Base-by-base conservation (phyloP, 176 grass and related monocot genomes). In the Saccharum officinarum region DNA sequence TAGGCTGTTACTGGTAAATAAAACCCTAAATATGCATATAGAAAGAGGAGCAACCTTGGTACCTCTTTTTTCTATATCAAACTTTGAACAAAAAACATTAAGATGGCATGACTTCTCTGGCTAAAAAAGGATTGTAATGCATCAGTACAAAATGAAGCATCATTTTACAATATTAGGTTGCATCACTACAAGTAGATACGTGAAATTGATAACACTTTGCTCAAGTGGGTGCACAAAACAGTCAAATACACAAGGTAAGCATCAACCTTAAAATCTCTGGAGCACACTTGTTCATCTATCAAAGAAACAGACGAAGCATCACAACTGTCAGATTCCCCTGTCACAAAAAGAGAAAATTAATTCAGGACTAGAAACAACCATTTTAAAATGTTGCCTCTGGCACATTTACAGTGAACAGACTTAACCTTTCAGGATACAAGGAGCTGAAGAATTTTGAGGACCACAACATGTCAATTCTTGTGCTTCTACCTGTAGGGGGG, bases 241-340 rank as follows among this genome's bases (percentile, higher is more conserved):
- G 18, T 55, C 52, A 22, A 55, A 22, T 55, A 13, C 0, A 68
- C 18, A 85, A 50, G 38, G 80, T 62, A 81, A 37, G 37, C 3
- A 88, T 72, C 66, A 78, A 85, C 88, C 88, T 81, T 71, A 38
- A 23, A 38, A 82, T 42, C 54, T 63, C n/a, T 34, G 6, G 64
- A 89, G 64, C 65, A 82, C 50, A 41, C 83, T 71, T 86, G 78
- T 82, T 77, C 71, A 9, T 23, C 71, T 54, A 82, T 86, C 65
- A 45, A 71, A n/a, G 55, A 82, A 65, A 67, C 41, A 76, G 57
- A 65, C 30, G 17, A 89, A 39, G 54, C 41, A 71, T 71, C 83
- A 82, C 41, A 54, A 42, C 46, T 73, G 5, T 18, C 78, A 18
- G 42, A 84, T 49, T 49, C 70, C 34, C 59, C 73, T 90, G 69